Conservation (phyloP, 345 rosid species). For the Arabidopsis arenosa region DNA sequence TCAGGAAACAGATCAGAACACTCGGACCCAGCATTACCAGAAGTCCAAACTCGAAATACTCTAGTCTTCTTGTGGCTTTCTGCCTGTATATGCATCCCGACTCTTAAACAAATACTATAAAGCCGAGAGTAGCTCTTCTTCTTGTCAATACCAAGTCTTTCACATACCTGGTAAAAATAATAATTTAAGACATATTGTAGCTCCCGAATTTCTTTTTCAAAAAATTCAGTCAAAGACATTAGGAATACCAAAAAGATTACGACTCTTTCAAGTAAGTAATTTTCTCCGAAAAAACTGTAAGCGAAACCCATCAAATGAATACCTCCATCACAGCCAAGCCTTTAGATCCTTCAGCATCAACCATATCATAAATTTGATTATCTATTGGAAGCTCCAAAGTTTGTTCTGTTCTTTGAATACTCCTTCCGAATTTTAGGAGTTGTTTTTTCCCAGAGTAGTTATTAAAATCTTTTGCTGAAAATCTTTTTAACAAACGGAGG, state of each 20-base stretch:
- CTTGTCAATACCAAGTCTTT: constrained; percentile 83
- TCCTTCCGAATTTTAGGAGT: constrained; percentile 73
- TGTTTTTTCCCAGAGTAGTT: constrained; percentile 50
- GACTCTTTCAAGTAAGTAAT: background rate
- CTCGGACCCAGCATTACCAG: constrained; percentile 53
- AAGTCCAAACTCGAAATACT: constrained; percentile 78
- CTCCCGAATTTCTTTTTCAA: background rate
- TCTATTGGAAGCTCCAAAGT: constrained; percentile 81
- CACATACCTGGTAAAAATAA: constrained; percentile 63
- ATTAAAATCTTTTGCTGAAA: constrained; percentile 54
- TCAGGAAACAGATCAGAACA: constrained; percentile 54
- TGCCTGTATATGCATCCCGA: constrained; percentile 76
- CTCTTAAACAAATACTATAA: constrained; percentile 64
- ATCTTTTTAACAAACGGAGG: constrained; percentile 60
- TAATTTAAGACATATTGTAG: constrained; percentile 17
- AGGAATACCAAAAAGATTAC: constrained; percentile 24
- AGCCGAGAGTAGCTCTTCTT: constrained; percentile 77
- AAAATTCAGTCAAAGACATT: background rate
- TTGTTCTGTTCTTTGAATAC: constrained; percentile 62
- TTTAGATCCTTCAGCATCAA: constrained; percentile 74
- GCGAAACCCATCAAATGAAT: constrained; percentile 24
- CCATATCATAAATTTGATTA: constrained; percentile 85
- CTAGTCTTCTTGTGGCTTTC: constrained; percentile 70
- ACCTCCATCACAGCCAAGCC: constrained; percentile 85
- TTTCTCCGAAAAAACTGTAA: constrained; percentile 17